Percentiles rank a stretch among this genome's conserved stretches.
Evolutionary conservation across 164 flowering plant species (phyloP).

Genomic region (Chimonanthus salicifolius): DNA sequence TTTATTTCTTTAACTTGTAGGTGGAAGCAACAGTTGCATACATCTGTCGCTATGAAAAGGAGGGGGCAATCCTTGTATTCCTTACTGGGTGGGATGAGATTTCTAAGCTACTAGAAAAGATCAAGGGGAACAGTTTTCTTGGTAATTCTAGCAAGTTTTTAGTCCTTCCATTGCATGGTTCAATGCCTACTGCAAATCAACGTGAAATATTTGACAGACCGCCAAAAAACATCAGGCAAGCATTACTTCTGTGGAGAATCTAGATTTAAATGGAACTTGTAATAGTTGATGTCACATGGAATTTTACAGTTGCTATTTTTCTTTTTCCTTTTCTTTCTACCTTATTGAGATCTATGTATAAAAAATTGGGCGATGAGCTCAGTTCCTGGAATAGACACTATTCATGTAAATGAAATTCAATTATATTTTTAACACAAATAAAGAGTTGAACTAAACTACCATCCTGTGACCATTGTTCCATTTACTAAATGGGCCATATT

Average conservation of each 20-base stretch:
- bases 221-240: constrained; percentile 64
- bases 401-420: too few relatives aligned
- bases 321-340: not conserved
- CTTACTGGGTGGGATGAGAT: constrained; percentile 99
- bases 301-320: not conserved
- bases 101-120: constrained; percentile 70
- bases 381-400: too few relatives aligned
- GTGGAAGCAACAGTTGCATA: constrained; percentile 83
- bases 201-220: constrained; percentile 94
- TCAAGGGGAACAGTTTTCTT: constrained; percentile 57
- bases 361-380: not conserved
- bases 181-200: constrained; percentile 90
- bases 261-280: not conserved
- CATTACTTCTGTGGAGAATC: not conserved
- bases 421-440: too few relatives aligned
- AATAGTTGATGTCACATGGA: not conserved
- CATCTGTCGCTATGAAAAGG: constrained; percentile 72
- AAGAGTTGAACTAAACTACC: too few relatives aligned
- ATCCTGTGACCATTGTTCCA: too few relatives aligned
- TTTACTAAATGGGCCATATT: too few relatives aligned
- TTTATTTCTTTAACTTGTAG: constrained; percentile 25
- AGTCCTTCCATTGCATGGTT: constrained; percentile 85
- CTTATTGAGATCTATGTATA: not conserved
- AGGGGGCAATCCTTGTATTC: constrained; percentile 91
- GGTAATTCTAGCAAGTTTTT: constrained; percentile 67